Evolutionary conservation across 345 rosid species (phyloP).

Genomic region (Cardiospermum halicacabum): DNA sequence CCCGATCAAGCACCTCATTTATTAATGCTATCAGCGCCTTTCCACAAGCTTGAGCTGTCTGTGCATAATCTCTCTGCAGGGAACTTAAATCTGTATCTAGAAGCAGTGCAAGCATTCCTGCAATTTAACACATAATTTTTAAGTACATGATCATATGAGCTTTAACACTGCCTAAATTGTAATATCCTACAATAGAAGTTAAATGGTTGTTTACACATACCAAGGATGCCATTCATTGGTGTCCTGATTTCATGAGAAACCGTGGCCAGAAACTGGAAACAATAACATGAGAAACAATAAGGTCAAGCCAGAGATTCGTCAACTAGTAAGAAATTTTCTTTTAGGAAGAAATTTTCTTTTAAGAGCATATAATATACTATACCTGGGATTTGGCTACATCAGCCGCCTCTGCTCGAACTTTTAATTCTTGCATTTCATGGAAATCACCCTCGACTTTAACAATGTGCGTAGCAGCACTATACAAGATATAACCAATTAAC

Average conservation of each 20-base stretch:
- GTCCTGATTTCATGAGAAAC: constrained; percentile 98
- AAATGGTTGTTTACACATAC: constrained; percentile 29
- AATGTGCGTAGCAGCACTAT: constrained; percentile 71
- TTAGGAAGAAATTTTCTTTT: not conserved
- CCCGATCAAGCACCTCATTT: constrained; percentile 97
- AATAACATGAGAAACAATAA: constrained; percentile 13
- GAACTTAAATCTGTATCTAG: constrained; percentile 85
- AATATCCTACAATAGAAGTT: not conserved
- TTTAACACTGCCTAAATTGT: not conserved
- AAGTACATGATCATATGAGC: not conserved
- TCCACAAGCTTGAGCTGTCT: constrained; percentile 93
- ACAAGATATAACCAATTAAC: constrained; percentile 74
- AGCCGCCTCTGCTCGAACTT: constrained; percentile 93
- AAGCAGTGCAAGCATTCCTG: constrained; percentile 96
- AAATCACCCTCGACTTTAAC: constrained; percentile 90
- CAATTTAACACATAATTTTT: constrained; percentile 8
- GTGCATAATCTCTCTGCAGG: constrained; percentile 90
- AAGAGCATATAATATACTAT: not conserved
- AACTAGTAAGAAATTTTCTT: not conserved
- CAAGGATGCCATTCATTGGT: constrained; percentile 99
- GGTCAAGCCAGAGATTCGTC: not conserved
- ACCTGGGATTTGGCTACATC: constrained; percentile 98
- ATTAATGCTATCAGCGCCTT: constrained; percentile 89
- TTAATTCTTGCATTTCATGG: constrained; percentile 76
- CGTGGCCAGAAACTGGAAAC: constrained; percentile 83